These are phyloP conservation scores for Termitomyces sp. DNA, from an alignment of 768 basidiomycete species.

Conservation along the genomic window DNA sequence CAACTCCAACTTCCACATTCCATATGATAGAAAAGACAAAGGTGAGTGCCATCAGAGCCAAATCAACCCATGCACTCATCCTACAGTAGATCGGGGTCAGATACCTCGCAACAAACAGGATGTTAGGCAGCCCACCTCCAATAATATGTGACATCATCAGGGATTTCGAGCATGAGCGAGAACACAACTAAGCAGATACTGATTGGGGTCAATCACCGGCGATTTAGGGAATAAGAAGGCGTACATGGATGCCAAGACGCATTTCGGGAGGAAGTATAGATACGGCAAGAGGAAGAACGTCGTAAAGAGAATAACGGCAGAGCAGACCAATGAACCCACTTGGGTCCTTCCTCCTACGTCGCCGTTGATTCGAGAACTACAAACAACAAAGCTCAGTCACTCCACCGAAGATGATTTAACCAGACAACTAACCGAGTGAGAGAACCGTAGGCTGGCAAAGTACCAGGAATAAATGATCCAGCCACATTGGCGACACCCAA, in stretches of 20 bases:
- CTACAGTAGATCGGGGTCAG: slow-evolving; percentile 25
- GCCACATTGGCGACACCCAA: slow-evolving; percentile 80
- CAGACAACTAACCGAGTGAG: slow-evolving; percentile 65
- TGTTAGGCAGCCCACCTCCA: slow-evolving; percentile 51
- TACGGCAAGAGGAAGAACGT: slow-evolving; percentile 88
- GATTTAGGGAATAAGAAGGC: slow-evolving; percentile 19
- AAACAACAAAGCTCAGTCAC: neutral
- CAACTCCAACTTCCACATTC: slow-evolving; percentile 89
- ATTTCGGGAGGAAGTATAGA: slow-evolving; percentile 85
- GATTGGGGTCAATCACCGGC: neutral
- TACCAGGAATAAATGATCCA: slow-evolving; percentile 80
- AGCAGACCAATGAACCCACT: slow-evolving; percentile 80
- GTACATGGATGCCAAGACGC: slow-evolving; percentile 83
- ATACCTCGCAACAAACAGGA: neutral
- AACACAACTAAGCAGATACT: slow-evolving; percentile 86
- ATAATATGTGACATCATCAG: slow-evolving; percentile 82
- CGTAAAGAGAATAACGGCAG: slow-evolving; percentile 67
- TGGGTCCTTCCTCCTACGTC: slow-evolving; percentile 87
- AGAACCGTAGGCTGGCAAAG: slow-evolving; percentile 88
- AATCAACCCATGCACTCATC: slow-evolving; percentile 91
- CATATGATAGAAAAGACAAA: slow-evolving; percentile 85
- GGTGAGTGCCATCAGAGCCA: slow-evolving; percentile 81
- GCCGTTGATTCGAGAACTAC: slow-evolving; percentile 80
- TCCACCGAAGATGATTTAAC: slow-evolving; percentile 4
- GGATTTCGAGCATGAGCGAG: slow-evolving; percentile 77